phyloP scores from a whole-genome alignment of 805 yeast species.

The Candida coquimbonensis region DNA sequence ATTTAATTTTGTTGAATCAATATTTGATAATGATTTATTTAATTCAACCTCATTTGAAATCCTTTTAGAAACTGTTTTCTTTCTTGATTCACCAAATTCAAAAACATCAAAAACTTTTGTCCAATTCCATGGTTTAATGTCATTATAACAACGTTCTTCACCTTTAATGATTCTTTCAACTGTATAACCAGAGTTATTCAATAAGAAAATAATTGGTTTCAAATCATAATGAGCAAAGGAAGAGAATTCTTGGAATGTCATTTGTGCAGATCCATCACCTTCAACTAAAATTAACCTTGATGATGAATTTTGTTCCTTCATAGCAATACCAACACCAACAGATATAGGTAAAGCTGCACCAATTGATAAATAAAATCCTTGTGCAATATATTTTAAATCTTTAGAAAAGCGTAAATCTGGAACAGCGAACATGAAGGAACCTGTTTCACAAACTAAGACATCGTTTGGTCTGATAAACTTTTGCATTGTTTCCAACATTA shows the following conservation, averaged over 20 bases:
- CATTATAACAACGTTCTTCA: slow-evolving; percentile 69
- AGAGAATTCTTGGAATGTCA: slow-evolving; percentile 84
- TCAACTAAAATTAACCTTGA: slow-evolving; percentile 66
- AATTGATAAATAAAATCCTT: slow-evolving; percentile 75
- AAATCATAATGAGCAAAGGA: slow-evolving; percentile 52
- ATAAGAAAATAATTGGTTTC: slow-evolving; percentile 61
- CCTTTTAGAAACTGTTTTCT: slow-evolving; percentile 21
- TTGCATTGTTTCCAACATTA: slow-evolving; percentile 34
- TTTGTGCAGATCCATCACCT: slow-evolving; percentile 94
- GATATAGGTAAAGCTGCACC: slow-evolving; percentile 87
- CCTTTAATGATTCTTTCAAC: slow-evolving; percentile 86
- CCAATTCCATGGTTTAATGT: slow-evolving; percentile 86
- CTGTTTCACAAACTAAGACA: slow-evolving; percentile 72
- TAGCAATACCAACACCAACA: slow-evolving; percentile 74
- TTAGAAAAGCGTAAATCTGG: slow-evolving; percentile 60
- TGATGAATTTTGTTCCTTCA: slow-evolving; percentile 41
- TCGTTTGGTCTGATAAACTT: slow-evolving; percentile 53
- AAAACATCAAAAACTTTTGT: slow-evolving; percentile 56
- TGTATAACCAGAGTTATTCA: slow-evolving; percentile 86
- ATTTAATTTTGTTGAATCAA: slow-evolving; percentile 30
- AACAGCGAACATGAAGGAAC: slow-evolving; percentile 73
- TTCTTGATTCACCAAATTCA: slow-evolving; percentile 38
- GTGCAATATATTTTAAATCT: slow-evolving; percentile 47
- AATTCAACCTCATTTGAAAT: slow-evolving; percentile 35
- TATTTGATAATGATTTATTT: slow-evolving; percentile 26